A percentile compares a stretch with the other conserved stretches of the same genome.
Evolutionary conservation across 495 filamentous ascomycete species (phyloP).

Genomic region (Annulohypoxylon moriforme): DNA sequence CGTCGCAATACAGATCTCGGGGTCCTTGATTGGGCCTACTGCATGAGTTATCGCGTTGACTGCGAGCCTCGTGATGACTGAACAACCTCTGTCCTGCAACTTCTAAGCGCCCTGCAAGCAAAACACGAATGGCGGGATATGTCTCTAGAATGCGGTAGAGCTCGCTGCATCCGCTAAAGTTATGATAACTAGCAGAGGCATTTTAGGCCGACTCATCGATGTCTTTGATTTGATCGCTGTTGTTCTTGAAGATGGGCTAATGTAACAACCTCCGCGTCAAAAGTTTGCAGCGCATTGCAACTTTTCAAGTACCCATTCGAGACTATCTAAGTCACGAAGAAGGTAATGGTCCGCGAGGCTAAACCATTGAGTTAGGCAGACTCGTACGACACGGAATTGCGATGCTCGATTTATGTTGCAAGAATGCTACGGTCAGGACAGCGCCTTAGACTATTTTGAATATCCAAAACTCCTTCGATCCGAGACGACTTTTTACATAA

Average conservation of each 20-base stretch:
- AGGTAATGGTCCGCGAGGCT: slow-evolving; percentile 33
- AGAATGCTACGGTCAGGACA: slow-evolving; percentile 21
- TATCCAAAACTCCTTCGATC: background rate
- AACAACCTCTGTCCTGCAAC: slow-evolving; percentile 7
- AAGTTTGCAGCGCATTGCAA: slow-evolving; percentile 9
- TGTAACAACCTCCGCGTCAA: slow-evolving; percentile 19
- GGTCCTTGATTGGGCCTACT: slow-evolving; percentile 32
- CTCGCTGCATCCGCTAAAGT: slow-evolving; percentile 1
- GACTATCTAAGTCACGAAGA: background rate
- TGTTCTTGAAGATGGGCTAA: slow-evolving; percentile 6
- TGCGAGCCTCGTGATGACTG: slow-evolving; percentile 34
- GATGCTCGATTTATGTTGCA: slow-evolving; percentile 26
- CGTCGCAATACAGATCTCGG: slow-evolving; percentile 30
- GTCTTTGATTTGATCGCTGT: slow-evolving; percentile 7
- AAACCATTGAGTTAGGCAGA: background rate
- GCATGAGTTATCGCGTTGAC: slow-evolving; percentile 38
- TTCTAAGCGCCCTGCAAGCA: slow-evolving; percentile 17
- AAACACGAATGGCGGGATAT: slow-evolving; percentile 6
- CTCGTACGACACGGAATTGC: slow-evolving; percentile 5
- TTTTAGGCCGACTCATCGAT: background rate
- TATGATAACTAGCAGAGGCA: slow-evolving; percentile 8
- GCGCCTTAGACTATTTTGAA: background rate
- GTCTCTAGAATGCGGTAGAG: slow-evolving; percentile 9
- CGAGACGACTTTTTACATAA: background rate
- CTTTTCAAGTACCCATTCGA: slow-evolving; percentile 3